A percentile compares a stretch with the other conserved stretches of the same genome.
phyloP scores from a whole-genome alignment of 2,329 filamentous ascomycete genomes.

The Westerdykella aurantiaca region DNA sequence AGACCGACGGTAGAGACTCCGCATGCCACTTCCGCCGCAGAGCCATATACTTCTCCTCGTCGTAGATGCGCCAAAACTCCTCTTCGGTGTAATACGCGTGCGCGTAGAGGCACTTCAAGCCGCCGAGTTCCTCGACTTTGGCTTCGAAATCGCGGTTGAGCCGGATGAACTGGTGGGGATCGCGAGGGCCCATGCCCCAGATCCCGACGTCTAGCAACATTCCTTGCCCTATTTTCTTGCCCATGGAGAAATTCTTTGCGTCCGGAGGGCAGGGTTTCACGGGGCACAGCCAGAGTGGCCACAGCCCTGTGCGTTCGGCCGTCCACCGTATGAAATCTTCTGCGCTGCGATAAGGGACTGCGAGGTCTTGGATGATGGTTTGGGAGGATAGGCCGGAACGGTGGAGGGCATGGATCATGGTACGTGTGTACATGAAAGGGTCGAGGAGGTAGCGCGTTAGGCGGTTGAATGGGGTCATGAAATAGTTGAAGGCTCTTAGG shows the following conservation, averaged over 20 bases:
- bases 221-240: conserved; percentile 23
- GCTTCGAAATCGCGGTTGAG: conserved; percentile 67
- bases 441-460: conserved; percentile 56
- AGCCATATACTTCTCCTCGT: conserved; percentile 54
- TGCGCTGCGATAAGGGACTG: conserved; percentile 50
- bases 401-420: conserved; percentile 59
- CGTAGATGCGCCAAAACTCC: conserved; percentile 64
- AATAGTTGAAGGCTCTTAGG: conserved; percentile 56
- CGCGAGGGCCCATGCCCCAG: conserved; percentile 67
- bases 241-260: conserved; percentile 27
- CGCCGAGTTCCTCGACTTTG: conserved; percentile 62
- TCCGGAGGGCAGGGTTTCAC: conserved; percentile 23
- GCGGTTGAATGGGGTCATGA: conserved; percentile 54
- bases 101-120: conserved; percentile 83
- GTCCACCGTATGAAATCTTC: conserved; percentile 51
- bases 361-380: conserved; percentile 60
- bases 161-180: conserved; percentile 54
- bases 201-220: conserved; percentile 47
- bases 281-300: conserved; percentile 57
- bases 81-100: conserved; percentile 74
- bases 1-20: conserved; percentile 58
- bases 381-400: conserved; percentile 50
- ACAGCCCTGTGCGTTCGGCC: conserved; percentile 45
- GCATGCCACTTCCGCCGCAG: conserved; percentile 60
- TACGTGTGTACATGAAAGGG: conserved; percentile 55